Percentiles rank a stretch among this genome's conserved stretches.
Conservation (phyloP, 208 protist genomes). For the Trichomonas gallinae region DNA sequence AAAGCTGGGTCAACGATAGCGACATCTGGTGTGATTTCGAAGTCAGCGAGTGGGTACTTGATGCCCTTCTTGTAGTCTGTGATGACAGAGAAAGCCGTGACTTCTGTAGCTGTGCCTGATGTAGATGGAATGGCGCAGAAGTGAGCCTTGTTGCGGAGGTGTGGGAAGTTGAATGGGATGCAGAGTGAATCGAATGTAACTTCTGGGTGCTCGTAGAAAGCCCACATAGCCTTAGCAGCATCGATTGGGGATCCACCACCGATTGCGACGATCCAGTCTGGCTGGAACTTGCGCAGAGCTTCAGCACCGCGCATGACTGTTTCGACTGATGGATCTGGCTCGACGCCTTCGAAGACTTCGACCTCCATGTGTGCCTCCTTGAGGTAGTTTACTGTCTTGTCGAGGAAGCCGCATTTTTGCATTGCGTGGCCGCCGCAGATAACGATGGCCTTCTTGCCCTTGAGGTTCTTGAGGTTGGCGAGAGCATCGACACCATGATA, state of each 20-base stretch:
- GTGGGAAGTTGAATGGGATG: constrained; percentile 36
- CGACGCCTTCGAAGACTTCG: neutral
- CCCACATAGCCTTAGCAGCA: constrained; percentile 38
- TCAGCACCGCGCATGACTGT: neutral
- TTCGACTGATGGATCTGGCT: neutral
- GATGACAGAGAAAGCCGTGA: constrained; percentile 44
- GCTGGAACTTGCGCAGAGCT: neutral
- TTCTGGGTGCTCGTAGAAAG: constrained; percentile 32
- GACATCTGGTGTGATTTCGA: constrained; percentile 36
- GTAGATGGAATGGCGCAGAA: constrained; percentile 41
- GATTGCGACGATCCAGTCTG: constrained; percentile 33
- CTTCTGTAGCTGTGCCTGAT: constrained; percentile 42
- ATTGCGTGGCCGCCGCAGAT: neutral
- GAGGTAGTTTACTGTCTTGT: neutral
- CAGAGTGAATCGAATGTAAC: constrained; percentile 36
- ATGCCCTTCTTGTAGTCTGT: constrained; percentile 35
- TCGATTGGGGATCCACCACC: constrained; percentile 47
- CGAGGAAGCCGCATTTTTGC: neutral
- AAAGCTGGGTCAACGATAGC: constrained; percentile 39
- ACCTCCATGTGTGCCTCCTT: neutral
- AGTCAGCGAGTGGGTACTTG: constrained; percentile 45
- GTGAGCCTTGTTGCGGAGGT: constrained; percentile 18
- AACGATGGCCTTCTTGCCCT: neutral
- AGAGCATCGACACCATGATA: neutral
- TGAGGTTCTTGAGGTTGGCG: neutral